Conservation (phyloP, 2,329 filamentous ascomycete species). For the Stromatinia cepivora region DNA sequence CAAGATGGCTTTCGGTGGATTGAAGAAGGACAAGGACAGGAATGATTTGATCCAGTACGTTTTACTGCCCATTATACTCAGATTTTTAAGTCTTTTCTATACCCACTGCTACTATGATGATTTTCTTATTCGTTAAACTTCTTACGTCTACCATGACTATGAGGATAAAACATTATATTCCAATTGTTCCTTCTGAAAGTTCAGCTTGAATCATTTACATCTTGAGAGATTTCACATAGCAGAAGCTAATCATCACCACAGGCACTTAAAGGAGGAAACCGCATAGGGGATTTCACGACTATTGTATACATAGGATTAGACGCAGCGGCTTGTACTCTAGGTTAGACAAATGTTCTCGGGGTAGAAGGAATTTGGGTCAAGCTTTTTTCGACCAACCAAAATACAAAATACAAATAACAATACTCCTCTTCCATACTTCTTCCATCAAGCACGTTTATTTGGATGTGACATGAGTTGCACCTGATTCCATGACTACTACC, state of each 20-base stretch:
- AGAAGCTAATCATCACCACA: constrained; percentile 36
- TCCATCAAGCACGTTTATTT: not conserved
- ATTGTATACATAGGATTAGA: constrained; percentile 40
- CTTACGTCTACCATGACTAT: constrained; percentile 43
- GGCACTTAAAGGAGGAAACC: constrained; percentile 69
- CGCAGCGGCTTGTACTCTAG: constrained; percentile 35
- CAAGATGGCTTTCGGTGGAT: constrained; percentile 99
- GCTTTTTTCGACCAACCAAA: constrained; percentile 24
- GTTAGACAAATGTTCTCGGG: constrained; percentile 30
- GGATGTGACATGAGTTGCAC: not conserved
- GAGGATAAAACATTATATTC: constrained; percentile 60
- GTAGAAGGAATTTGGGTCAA: constrained; percentile 19
- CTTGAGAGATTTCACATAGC: not conserved
- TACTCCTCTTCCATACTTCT: constrained; percentile 29
- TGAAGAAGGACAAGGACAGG: constrained; percentile 99
- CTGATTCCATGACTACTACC: not conserved
- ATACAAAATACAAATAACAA: constrained; percentile 28
- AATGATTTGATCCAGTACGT: constrained; percentile 97
- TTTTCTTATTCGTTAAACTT: constrained; percentile 46
- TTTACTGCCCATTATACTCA: not conserved
- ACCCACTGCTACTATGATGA: constrained; percentile 42
- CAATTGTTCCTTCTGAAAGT: constrained; percentile 98
- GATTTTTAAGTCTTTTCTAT: not conserved
- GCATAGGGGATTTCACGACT: constrained; percentile 53
- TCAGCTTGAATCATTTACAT: not conserved